Conservation (phyloP, 768 basidiomycete genomes). For the Collybiopsis luxurians region DNA sequence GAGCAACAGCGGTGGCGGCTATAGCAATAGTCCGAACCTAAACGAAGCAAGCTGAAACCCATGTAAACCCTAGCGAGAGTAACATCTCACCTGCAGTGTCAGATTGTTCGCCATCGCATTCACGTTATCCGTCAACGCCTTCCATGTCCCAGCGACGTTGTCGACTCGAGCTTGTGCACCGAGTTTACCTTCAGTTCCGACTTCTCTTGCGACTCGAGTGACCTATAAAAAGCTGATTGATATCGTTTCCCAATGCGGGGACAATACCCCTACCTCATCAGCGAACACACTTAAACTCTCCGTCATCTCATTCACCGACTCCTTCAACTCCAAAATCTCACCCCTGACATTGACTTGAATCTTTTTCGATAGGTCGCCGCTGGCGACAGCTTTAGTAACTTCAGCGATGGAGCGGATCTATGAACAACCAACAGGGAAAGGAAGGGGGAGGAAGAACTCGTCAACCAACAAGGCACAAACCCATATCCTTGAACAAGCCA, state of each 20-base stretch:
- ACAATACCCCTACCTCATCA: constrained; percentile 53
- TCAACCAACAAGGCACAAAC: constrained; percentile 39
- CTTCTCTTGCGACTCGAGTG: constrained; percentile 88
- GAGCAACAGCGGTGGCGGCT: constrained; percentile 80
- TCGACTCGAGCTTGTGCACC: constrained; percentile 94
- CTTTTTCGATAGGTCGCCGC: constrained; percentile 91
- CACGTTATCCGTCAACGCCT: constrained; percentile 93
- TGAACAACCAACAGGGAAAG: too few relatives aligned
- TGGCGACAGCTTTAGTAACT: constrained; percentile 94
- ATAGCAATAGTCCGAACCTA: constrained; percentile 12
- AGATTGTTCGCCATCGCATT: constrained; percentile 95
- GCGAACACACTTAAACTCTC: constrained; percentile 82
- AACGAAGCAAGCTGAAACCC: not conserved
- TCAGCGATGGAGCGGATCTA: constrained; percentile 54
- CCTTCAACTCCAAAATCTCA: constrained; percentile 86
- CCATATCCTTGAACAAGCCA: constrained; percentile 34
- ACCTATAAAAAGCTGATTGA: constrained; percentile 26
- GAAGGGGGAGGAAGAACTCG: too few relatives aligned
- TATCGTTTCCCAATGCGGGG: not conserved
- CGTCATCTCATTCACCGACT: constrained; percentile 96
- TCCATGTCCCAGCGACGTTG: constrained; percentile 97
- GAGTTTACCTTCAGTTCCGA: constrained; percentile 93
- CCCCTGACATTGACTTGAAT: constrained; percentile 85
- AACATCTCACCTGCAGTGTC: constrained; percentile 86
- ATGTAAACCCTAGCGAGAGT: not conserved